phyloP scores from a whole-genome alignment of 1,284 basidiomycete genomes.

The Vanrija pseudolonga region DNA sequence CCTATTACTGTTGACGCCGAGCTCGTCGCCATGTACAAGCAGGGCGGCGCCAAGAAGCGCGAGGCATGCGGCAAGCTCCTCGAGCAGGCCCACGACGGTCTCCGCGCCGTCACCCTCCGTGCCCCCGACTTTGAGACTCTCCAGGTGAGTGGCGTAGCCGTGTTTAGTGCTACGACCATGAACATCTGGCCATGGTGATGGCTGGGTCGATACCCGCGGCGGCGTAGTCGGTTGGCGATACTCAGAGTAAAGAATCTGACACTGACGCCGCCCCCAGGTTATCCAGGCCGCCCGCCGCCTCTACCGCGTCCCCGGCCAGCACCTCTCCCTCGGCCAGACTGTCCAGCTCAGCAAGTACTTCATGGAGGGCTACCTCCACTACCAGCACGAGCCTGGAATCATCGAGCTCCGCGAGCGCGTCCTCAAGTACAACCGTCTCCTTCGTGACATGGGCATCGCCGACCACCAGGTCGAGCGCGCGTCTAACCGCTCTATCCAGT shows the following conservation, averaged over 20 bases:
- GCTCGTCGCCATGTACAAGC: slow-evolving; percentile 82
- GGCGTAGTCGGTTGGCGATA: neutral
- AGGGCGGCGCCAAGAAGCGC: slow-evolving; percentile 82
- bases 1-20: slow-evolving; percentile 85
- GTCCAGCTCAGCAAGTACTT: slow-evolving; percentile 95
- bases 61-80: slow-evolving; percentile 87
- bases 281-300: slow-evolving; percentile 93
- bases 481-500: slow-evolving; percentile 81
- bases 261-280: slow-evolving; percentile 65
- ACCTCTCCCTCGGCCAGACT: slow-evolving; percentile 90
- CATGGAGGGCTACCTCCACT: slow-evolving; percentile 87
- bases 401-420: slow-evolving; percentile 78
- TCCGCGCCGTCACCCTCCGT: slow-evolving; percentile 94
- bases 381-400: slow-evolving; percentile 89
- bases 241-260: neutral
- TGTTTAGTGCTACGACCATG: neutral
- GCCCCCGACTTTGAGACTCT: slow-evolving; percentile 98
- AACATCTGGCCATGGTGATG: too few species aligned
- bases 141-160: slow-evolving; percentile 61
- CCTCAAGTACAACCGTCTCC: slow-evolving; percentile 86
- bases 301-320: slow-evolving; percentile 92
- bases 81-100: slow-evolving; percentile 88
- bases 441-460: slow-evolving; percentile 89
- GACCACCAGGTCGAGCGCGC: slow-evolving; percentile 93
- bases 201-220: neutral